Percentiles rank a stretch among this genome's conserved stretches.
These are phyloP conservation scores for Mallotus repandus DNA, from an alignment of 441 rosid genomes.

Conservation along the genomic window DNA sequence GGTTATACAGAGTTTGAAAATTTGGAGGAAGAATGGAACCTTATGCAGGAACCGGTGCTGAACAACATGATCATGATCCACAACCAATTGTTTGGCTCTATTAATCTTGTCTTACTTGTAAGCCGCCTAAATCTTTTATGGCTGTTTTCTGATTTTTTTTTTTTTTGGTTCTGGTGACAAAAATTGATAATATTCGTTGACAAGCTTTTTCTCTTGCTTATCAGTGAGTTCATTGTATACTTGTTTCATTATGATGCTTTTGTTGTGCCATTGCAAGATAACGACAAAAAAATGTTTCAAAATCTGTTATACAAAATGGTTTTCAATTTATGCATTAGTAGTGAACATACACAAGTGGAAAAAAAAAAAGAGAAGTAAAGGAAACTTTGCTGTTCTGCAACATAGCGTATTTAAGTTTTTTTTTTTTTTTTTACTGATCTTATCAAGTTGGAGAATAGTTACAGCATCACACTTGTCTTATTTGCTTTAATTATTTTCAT, in stretches of 20 bases:
- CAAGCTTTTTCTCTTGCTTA: not conserved
- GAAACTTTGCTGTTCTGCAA: not conserved
- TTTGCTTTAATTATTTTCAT: not conserved
- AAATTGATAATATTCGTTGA: not conserved
- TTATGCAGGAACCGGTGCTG: constrained; percentile 53
- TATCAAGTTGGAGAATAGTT: not conserved
- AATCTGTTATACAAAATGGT: not conserved
- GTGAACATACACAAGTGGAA: not conserved
- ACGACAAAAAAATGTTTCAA: not conserved
- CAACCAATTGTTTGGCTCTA: constrained; percentile 81
- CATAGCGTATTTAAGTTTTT: not conserved
- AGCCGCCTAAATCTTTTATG: constrained; percentile 23
- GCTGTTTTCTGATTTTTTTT: not conserved
- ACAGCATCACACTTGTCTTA: not conserved
- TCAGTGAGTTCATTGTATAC: not conserved
- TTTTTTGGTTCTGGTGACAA: not conserved
- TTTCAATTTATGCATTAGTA: not conserved
- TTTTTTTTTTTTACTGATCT: not conserved
- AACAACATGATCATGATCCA: constrained; percentile 58
- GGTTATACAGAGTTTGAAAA: constrained; percentile 41
- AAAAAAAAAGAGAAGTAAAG: not conserved
- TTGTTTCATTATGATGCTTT: not conserved
- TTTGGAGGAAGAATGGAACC: constrained; percentile 74
- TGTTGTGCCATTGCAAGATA: not conserved
- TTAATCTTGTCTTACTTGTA: constrained; percentile 57